Percentiles rank a stretch among this genome's conserved stretches.
Conservation (phyloP, 164 flowering plant species). For the Macadamia integrifolia region DNA sequence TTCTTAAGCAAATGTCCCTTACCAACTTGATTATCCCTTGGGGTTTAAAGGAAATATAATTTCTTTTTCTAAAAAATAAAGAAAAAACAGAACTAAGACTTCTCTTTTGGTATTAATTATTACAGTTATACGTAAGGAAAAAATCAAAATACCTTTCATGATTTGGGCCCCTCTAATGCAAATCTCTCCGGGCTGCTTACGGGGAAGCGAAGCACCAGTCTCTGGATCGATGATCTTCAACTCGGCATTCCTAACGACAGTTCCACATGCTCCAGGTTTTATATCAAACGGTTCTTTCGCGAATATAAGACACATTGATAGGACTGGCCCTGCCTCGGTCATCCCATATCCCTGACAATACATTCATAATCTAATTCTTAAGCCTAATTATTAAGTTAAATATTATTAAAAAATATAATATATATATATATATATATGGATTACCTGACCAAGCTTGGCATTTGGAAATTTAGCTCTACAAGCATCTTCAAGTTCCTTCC, state of each 20-base stretch:
- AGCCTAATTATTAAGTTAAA: not conserved
- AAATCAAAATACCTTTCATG: conserved; percentile 71
- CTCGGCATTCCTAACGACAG: conserved; percentile 86
- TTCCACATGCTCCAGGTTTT: conserved; percentile 90
- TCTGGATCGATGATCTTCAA: conserved; percentile 83
- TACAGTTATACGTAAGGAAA: too few species aligned
- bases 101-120: too few species aligned
- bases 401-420: too few species aligned
- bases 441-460: conserved; percentile 90
- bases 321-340: conserved; percentile 29
- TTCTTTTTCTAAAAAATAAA: too few species aligned
- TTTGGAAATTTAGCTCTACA: conserved; percentile 64
- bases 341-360: conserved; percentile 81
- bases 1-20: too few species aligned
- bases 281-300: conserved; percentile 80
- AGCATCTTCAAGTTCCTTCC: conserved; percentile 89
- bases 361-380: not conserved
- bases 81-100: too few species aligned
- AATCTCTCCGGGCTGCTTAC: conserved; percentile 13
- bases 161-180: conserved; percentile 73
- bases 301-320: conserved; percentile 85
- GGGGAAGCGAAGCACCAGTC: conserved; percentile 55
- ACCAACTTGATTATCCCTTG: too few species aligned
- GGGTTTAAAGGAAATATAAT: too few species aligned
- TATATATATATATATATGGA: too few species aligned